phyloP scores from a whole-genome alignment of 2,329 filamentous ascomycete species.

The Didymella glomerata region DNA sequence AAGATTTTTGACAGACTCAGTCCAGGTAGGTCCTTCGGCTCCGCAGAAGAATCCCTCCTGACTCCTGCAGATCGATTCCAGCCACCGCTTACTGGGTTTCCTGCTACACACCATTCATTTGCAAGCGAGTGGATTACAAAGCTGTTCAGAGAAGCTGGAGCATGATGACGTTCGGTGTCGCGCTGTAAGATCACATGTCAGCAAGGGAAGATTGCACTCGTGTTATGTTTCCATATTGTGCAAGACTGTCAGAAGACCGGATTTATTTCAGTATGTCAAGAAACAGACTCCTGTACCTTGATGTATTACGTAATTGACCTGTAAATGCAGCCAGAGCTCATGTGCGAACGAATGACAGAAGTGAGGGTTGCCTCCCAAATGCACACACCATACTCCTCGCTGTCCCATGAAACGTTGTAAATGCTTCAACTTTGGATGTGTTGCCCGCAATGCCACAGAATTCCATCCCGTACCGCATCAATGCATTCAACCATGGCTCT shows the following conservation, averaged over 20 bases:
- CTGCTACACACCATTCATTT: conserved; percentile 36
- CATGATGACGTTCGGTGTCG: conserved; percentile 19
- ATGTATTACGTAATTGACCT: conserved; percentile 19
- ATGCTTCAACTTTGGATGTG: conserved; percentile 10
- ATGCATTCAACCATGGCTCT: conserved; percentile 46
- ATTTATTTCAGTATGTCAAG: conserved; percentile 22
- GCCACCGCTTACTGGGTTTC: conserved; percentile 40
- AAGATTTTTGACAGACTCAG: conserved; percentile 37
- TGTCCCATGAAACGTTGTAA: conserved; percentile 12
- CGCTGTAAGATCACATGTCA: conserved; percentile 13
- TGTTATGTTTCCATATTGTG: conserved; percentile 11
- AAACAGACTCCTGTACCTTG: conserved; percentile 17
- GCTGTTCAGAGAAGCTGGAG: conserved; percentile 46
- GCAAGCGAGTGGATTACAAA: conserved; percentile 46
- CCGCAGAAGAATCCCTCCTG: conserved; percentile 12
- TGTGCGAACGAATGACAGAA: conserved; percentile 8
- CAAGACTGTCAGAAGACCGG: conserved; percentile 15
- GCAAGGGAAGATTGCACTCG: background rate
- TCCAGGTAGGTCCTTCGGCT: conserved; percentile 32
- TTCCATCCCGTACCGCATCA: background rate
- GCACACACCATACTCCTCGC: conserved; percentile 14
- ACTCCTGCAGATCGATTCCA: conserved; percentile 39
- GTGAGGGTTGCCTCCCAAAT: conserved; percentile 12
- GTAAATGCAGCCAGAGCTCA: conserved; percentile 18
- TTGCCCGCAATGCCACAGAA: background rate